Evolutionary conservation across 305 asterid species (phyloP).

Genomic region (Euphrasia arctica): DNA sequence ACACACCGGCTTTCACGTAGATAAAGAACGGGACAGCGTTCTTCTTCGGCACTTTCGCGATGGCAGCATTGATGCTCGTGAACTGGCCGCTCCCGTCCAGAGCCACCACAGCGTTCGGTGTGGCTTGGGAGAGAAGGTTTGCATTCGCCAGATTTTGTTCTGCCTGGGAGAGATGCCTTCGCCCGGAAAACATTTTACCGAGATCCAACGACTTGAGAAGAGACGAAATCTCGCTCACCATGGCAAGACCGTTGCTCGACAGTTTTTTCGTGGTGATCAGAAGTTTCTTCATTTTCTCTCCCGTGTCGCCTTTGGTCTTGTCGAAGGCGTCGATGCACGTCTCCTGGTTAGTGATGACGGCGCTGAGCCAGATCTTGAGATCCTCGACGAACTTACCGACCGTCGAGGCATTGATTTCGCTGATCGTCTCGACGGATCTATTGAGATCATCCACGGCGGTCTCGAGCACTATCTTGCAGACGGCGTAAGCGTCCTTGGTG

Average conservation of each 20-base stretch:
- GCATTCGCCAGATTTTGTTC: not conserved
- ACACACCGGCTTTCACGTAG: constrained; percentile 15
- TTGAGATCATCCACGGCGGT: too few species aligned
- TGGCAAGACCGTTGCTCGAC: constrained; percentile 51
- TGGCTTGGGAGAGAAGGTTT: not conserved
- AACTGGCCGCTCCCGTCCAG: constrained; percentile 59
- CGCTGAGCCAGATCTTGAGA: too few species aligned
- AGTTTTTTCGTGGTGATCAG: constrained; percentile 41
- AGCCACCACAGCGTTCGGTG: constrained; percentile 38
- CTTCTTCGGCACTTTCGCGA: constrained; percentile 32
- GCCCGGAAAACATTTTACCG: constrained; percentile 20
- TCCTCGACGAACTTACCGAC: too few species aligned
- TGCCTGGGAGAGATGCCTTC: constrained; percentile 17
- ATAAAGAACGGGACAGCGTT: constrained; percentile 30
- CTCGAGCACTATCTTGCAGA: too few species aligned
- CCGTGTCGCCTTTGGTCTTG: constrained; percentile 32
- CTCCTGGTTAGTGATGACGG: too few species aligned
- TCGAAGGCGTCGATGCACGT: too few species aligned
- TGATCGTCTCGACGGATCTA: too few species aligned
- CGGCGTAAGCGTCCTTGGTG: too few species aligned
- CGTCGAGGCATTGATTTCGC: too few species aligned
- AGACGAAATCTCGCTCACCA: constrained; percentile 34
- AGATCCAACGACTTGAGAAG: constrained; percentile 14
- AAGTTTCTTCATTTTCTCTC: constrained; percentile 53
- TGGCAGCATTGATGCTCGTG: constrained; percentile 44